phyloP scores from a whole-genome alignment of 2,329 filamentous ascomycete species.

The Pseudogymnoascus sp. region DNA sequence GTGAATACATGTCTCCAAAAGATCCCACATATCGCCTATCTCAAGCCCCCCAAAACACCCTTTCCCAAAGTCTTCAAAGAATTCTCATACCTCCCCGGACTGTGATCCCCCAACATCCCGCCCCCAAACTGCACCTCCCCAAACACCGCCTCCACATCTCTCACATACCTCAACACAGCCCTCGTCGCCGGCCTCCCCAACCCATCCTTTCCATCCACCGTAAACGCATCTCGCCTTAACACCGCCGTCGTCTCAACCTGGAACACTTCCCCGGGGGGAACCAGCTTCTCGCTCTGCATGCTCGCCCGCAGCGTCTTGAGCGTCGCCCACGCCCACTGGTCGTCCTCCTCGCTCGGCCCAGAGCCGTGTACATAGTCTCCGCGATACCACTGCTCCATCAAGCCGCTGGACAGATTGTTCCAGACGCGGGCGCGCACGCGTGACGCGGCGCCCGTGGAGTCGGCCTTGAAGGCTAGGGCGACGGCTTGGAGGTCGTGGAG shows the following conservation, averaged over 20 bases:
- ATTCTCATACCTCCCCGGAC: constrained; percentile 65
- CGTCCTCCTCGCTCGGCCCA: constrained; percentile 45
- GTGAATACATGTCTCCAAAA: background rate
- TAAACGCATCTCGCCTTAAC: constrained; percentile 60
- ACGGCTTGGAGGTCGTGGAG: constrained; percentile 69
- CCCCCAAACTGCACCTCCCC: constrained; percentile 64
- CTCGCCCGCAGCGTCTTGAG: constrained; percentile 58
- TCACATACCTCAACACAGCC: constrained; percentile 62
- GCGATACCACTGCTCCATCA: constrained; percentile 55
- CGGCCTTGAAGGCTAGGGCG: constrained; percentile 65
- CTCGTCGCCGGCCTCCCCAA: constrained; percentile 61
- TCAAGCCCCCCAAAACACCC: constrained; percentile 28
- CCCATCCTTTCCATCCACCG: constrained; percentile 26
- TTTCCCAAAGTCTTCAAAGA: constrained; percentile 53
- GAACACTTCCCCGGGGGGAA: constrained; percentile 73
- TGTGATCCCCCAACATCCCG: constrained; percentile 71
- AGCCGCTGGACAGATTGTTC: constrained; percentile 54
- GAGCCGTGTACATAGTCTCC: constrained; percentile 30
- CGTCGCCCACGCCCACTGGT: constrained; percentile 61
- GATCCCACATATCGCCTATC: background rate
- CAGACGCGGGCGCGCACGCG: constrained; percentile 62
- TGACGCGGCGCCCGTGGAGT: constrained; percentile 58
- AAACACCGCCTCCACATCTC: constrained; percentile 64
- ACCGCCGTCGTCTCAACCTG: constrained; percentile 62
- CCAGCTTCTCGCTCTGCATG: constrained; percentile 62